Percentiles rank a stretch among this genome's conserved stretches.
Evolutionary conservation across 1,284 basidiomycete species (phyloP).

Genomic region (Melampsora americana): DNA sequence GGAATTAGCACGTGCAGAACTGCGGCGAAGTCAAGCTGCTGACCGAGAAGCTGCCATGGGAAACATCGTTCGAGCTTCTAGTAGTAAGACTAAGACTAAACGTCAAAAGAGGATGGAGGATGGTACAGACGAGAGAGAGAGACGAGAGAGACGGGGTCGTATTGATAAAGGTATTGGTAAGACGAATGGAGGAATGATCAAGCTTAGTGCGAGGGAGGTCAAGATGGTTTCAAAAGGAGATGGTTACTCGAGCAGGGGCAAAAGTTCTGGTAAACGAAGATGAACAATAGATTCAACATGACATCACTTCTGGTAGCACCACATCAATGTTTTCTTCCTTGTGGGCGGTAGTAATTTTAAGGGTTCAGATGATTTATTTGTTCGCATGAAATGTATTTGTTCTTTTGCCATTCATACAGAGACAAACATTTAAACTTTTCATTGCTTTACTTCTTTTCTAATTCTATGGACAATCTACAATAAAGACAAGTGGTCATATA

Average conservation of each 20-base stretch:
- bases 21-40: constrained; percentile 21
- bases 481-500: too few species aligned
- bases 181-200: constrained; percentile 9
- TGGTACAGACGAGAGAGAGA: constrained; percentile 15
- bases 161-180: constrained; percentile 5
- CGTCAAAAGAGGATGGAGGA: constrained; percentile 22
- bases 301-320: too few species aligned
- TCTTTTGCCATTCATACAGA: too few species aligned
- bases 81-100: constrained; percentile 17
- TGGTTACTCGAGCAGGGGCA: not conserved
- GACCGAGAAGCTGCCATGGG: constrained; percentile 11
- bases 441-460: too few species aligned
- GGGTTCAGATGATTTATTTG: too few species aligned
- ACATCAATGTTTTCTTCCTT: too few species aligned
- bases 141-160: not conserved
- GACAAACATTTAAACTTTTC: too few species aligned
- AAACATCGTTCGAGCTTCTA: constrained; percentile 19
- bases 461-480: too few species aligned
- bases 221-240: constrained; percentile 4
- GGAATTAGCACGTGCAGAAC: constrained; percentile 12
- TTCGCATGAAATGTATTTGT: too few species aligned
- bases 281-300: too few species aligned
- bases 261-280: too few species aligned
- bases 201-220: constrained; percentile 10
- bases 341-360: too few species aligned